Percentiles rank a stretch among this genome's conserved stretches.
phyloP scores from a whole-genome alignment of 306 rosid genomes.

The Lathyrus aphaca region DNA sequence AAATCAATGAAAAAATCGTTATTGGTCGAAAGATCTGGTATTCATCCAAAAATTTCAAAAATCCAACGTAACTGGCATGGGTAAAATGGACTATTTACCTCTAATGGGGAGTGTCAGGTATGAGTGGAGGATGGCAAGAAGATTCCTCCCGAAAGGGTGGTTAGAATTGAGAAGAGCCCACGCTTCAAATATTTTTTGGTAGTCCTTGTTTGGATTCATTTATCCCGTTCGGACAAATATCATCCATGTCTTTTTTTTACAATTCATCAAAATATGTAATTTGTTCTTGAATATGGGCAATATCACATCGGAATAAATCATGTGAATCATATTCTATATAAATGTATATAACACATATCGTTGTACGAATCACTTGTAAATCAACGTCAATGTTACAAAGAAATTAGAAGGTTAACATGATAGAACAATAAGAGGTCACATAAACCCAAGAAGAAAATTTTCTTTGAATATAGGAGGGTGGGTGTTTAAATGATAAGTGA shows the following conservation, averaged over 20 bases:
- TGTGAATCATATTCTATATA: background rate
- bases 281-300: background rate
- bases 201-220: slow-evolving; percentile 12
- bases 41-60: no score
- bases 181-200: background rate
- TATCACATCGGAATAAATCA: background rate
- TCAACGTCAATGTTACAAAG: background rate
- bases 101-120: no score
- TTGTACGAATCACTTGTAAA: background rate
- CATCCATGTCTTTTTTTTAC: no score
- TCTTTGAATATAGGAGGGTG: background rate
- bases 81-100: no score
- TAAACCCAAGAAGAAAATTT: background rate
- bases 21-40: no score
- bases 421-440: background rate
- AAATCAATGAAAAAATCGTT: no score
- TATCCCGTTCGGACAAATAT: no score
- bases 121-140: no score
- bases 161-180: background rate
- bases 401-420: background rate
- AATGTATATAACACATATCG: background rate
- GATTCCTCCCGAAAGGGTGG: no score
- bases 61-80: no score
- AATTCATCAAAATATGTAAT: background rate
- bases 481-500: background rate